Percentiles rank a stretch among this genome's conserved stretches.
Conservation (phyloP, 2,329 filamentous ascomycete genomes). For the Biscogniauxia mediterranea region DNA sequence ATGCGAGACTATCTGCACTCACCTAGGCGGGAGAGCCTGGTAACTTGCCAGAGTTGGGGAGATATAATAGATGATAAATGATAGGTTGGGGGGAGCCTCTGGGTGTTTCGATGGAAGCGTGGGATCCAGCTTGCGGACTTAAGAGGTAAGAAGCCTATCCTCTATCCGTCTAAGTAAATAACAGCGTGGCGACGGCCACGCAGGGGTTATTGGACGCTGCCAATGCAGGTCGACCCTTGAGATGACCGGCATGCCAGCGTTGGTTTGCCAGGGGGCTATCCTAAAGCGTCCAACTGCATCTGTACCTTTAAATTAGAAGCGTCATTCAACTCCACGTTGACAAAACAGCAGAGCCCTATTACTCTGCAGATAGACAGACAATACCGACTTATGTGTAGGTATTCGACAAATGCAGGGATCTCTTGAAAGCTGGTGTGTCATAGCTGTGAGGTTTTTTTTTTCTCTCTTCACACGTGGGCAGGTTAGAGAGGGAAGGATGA, state of each 20-base stretch:
- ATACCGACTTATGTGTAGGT: not conserved
- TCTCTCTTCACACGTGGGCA: not conserved
- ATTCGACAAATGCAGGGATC: not conserved
- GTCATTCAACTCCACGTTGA: conserved; percentile 18
- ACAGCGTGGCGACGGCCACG: conserved; percentile 5
- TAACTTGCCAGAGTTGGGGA: not conserved
- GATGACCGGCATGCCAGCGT: conserved; percentile 18
- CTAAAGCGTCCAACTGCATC: conserved; percentile 22
- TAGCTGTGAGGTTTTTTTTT: not conserved
- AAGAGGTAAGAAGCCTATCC: not conserved
- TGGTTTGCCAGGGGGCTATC: conserved; percentile 19
- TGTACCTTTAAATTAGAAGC: conserved; percentile 16
- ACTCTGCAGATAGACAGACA: not conserved
- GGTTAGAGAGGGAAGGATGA: not conserved
- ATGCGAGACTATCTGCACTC: not conserved
- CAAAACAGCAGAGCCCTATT: conserved; percentile 5
- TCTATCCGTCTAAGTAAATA: conserved; percentile 1
- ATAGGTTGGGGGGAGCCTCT: not conserved
- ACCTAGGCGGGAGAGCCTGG: not conserved
- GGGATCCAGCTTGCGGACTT: not conserved
- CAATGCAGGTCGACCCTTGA: conserved; percentile 18
- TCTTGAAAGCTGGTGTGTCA: not conserved
- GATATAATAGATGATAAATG: not conserved
- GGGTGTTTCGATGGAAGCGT: not conserved
- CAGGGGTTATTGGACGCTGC: conserved; percentile 1